A percentile compares a stretch with the other conserved stretches of the same genome.
Conservation (phyloP, 345 rosid species). For the Atalantia buxifolia region DNA sequence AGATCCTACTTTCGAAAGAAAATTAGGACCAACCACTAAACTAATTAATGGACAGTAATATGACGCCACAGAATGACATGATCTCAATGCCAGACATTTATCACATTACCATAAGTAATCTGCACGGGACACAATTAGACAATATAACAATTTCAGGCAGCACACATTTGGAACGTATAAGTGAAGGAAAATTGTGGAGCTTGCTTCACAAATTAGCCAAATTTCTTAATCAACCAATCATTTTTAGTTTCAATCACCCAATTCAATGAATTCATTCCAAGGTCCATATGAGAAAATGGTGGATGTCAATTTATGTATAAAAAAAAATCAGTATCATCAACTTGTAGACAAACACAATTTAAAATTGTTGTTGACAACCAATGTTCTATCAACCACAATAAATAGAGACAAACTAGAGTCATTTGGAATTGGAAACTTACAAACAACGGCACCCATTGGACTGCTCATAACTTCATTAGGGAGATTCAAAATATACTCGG, state of each 20-base stretch:
- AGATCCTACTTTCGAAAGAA: not conserved
- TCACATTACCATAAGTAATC: not conserved
- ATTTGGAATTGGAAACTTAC: slow-evolving; percentile 42
- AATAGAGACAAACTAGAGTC: not conserved
- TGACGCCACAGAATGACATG: not conserved
- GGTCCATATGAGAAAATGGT: not conserved
- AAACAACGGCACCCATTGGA: slow-evolving; percentile 84
- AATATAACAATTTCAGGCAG: not conserved
- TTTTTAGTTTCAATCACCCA: not conserved
- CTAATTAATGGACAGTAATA: not conserved
- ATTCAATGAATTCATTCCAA: not conserved
- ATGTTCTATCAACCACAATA: not conserved
- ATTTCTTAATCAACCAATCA: not conserved
- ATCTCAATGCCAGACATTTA: not conserved
- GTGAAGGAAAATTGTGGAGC: not conserved
- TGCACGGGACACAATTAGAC: not conserved
- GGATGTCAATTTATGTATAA: too few species aligned
- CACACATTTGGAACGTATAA: not conserved
- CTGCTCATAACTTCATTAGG: slow-evolving; percentile 88
- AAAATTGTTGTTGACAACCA: not conserved
- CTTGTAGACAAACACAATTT: not conserved
- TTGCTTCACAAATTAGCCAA: not conserved
- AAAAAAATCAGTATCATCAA: not conserved
- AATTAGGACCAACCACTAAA: not conserved
- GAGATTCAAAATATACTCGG: slow-evolving; percentile 81